Evolutionary conservation across 1,139 yeast species (phyloP), one percentile per base, ranked within the genome.

Genomic region (Suhomyces bokatorum): DNA sequence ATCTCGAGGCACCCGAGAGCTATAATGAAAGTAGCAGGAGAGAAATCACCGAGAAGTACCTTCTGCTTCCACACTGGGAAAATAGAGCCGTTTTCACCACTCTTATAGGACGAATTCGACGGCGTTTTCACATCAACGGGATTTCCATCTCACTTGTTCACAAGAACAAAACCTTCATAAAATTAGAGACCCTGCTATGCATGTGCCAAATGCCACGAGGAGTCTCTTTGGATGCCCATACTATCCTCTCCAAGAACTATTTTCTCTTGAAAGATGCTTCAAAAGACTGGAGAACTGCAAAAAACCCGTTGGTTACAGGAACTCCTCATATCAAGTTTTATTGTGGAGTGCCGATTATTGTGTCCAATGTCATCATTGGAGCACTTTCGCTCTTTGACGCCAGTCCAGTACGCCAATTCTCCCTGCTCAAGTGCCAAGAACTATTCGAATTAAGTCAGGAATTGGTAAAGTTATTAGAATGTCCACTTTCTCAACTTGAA

Each of bases 151-250:
- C 89, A 4, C 47, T 85, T 11, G 56, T 85, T n/a, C 80, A 77
- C 45, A 60, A 70, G 9, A 65, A 65, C 16, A 66, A 68, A 40
- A 85, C 80, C 39, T 48, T 72, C 6, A 69, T 81, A 24, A 80
- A 81, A 55, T 69, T 68, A 52, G 77, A 78, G 45, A 71, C 77
- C 2, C 60, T 72, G 20, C 66, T 81, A 15, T 74, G 73, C 20
- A 64, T 70, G 48, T 64, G 64, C n/a, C 77, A 75, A 43, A 69
- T 81, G 35, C 80, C 85, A 6, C 66, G 87, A 42, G 67, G 65
- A 33, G 68, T 80, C 1, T 81, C 88, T 1, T 63, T 85, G 35
- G 91, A 85, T 60, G 80, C 81, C 5, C 91, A 85, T 63, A 72
- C 88, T 0, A 70, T 85, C 5, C 62, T 85, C 35, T 83, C 90